Base-by-base conservation (phyloP, 1,139 yeast genomes). In the Nematodospora anomalae region DNA sequence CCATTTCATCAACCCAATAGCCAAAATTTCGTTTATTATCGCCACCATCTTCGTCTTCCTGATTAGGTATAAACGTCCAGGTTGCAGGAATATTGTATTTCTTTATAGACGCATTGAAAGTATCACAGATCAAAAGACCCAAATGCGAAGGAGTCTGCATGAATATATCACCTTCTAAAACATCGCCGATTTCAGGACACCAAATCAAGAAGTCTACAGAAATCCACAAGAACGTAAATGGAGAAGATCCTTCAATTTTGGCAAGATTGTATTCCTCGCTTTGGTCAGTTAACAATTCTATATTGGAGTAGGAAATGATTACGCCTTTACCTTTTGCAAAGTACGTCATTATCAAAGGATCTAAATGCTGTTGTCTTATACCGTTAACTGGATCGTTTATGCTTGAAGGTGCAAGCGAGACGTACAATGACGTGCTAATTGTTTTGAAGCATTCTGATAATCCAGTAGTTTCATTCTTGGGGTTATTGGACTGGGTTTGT, bases 81-180 rank as follows among this genome's bases (percentile, higher is more conserved):
- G 71, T 76, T 28, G 67, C 64, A 12, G 98, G 98, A 45, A 92
- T 88, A 50, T 79, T 80, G 56, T 76, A 83, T 58, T 86, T 81
- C 60, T 86, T 87, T 47, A 92, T 88, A 37, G 94, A 81, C 23
- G 97, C 97, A 63, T 92, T 94, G 67, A 92, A 92, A 1, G 95
- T 87, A 61, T 92, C 97, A 58, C 87, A 92, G 36, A 92, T 74
- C 49, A 92, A 74, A 46, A 92, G 70, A 43, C 97, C 97, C 53
- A 94, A 83, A 57, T 92, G 98, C 6, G 96, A 84, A 11, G 96
- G 96, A 1, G 97, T 83, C 66, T 90, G 97, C 76, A 92, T 80
- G 64, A 88, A 88, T 40, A 86, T 76, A 66, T 80, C 76, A 5
- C 98, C 98, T 57, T 90, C 95, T 22, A 90, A 62, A 2, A 71